Evolutionary conservation across 2,329 filamentous ascomycete genomes (phyloP).

Genomic region (Talaromyces pinophilus): DNA sequence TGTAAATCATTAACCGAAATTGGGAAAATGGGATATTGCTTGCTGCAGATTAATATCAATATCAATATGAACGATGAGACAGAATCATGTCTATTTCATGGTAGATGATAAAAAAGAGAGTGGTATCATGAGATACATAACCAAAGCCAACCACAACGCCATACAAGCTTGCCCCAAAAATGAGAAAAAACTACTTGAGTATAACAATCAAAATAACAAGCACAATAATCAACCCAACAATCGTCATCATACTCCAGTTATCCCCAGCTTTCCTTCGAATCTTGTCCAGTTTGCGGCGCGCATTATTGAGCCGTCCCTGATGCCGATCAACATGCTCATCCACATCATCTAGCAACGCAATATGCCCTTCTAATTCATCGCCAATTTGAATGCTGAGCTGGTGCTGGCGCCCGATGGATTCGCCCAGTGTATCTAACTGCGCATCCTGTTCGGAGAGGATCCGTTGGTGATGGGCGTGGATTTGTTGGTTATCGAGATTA

Average conservation of each 20-base stretch:
- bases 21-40: not conserved
- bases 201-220: constrained; percentile 80
- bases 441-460: constrained; percentile 88
- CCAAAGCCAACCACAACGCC: constrained; percentile 17
- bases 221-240: constrained; percentile 79
- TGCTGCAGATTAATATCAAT: not conserved
- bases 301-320: constrained; percentile 40
- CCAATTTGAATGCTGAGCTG: constrained; percentile 95
- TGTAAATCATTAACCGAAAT: not conserved
- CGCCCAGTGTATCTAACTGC: constrained; percentile 85
- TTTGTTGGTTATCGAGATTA: constrained; percentile 74
- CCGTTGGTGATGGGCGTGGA: constrained; percentile 79
- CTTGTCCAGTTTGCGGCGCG: constrained; percentile 68
- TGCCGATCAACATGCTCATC: constrained; percentile 82
- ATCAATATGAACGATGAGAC: not conserved
- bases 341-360: constrained; percentile 84
- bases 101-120: not conserved
- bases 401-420: constrained; percentile 82
- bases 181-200: constrained; percentile 59
- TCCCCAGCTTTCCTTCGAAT: constrained; percentile 75
- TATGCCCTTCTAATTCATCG: constrained; percentile 89
- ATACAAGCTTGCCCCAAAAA: constrained; percentile 7
- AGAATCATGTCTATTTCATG: not conserved
- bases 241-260: constrained; percentile 82
- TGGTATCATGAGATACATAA: constrained; percentile 21